phyloP scores from a whole-genome alignment of 345 rosid species.

The Populus nigra region DNA sequence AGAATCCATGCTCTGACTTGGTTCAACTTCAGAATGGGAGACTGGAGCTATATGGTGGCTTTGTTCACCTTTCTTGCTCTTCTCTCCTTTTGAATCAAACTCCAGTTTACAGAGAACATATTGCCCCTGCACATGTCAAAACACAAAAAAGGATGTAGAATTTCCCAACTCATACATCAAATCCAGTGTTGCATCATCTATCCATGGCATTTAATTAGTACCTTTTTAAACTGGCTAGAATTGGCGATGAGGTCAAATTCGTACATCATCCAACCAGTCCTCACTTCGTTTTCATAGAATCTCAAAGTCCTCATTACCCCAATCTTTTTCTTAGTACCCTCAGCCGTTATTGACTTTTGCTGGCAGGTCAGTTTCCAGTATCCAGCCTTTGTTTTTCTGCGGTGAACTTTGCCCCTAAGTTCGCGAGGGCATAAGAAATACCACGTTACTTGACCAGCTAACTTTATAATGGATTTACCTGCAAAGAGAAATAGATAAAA shows the following conservation, averaged over 20 bases:
- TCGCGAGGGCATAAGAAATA: conserved; percentile 36
- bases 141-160: neutral
- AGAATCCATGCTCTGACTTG: neutral
- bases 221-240: conserved; percentile 12
- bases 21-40: neutral
- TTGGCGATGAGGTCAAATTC: conserved; percentile 34
- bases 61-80: neutral
- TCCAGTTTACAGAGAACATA: conserved; percentile 33
- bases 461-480: neutral
- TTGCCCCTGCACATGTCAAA: conserved; percentile 15
- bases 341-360: conserved; percentile 1
- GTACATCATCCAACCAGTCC: conserved; percentile 31
- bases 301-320: conserved; percentile 48
- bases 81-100: conserved; percentile 6
- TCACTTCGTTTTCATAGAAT: conserved; percentile 18
- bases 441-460: conserved; percentile 19
- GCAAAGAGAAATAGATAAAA: neutral
- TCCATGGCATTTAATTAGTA: neutral
- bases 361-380: conserved; percentile 53
- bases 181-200: neutral
- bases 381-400: conserved; percentile 36
- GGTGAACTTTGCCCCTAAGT: conserved; percentile 18
- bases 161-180: neutral
- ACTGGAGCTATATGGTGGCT: neutral
- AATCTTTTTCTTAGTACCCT: conserved; percentile 12